Conservation (phyloP, 306 rosid genomes). For the cucumber (Cucumis sativus) region DNA sequence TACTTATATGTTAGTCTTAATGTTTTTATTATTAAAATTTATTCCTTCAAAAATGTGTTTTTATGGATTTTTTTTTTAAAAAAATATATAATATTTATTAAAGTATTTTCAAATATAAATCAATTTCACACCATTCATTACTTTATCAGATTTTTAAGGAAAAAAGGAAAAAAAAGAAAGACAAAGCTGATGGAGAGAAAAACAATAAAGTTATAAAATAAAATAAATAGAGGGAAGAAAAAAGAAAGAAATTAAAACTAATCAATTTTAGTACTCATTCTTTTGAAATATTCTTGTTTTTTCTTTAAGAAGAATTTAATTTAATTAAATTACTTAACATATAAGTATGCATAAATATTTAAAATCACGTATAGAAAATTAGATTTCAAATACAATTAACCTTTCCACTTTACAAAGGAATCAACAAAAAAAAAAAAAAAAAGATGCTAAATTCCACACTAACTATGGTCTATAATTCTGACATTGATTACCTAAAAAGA, state of each 20-base stretch:
- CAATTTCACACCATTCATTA: not conserved
- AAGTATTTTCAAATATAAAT: too few species aligned
- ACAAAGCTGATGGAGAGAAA: not conserved
- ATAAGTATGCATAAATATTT: too few species aligned
- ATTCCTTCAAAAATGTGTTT: too few species aligned
- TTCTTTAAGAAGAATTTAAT: too few species aligned
- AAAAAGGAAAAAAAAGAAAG: too few species aligned
- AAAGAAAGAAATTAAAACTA: not conserved
- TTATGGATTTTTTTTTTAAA: too few species aligned
- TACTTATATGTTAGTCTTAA: not conserved
- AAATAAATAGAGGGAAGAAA: not conserved
- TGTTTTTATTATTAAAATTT: not conserved
- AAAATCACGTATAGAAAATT: too few species aligned
- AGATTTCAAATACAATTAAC: not conserved
- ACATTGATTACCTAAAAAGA: not conserved
- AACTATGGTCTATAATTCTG: not conserved
- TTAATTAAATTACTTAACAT: too few species aligned
- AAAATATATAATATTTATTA: too few species aligned
- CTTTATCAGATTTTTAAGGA: not conserved
- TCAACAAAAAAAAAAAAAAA: not conserved
- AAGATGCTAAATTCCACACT: not conserved
- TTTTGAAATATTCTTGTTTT: not conserved
- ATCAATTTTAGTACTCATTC: not conserved
- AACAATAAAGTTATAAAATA: not conserved
- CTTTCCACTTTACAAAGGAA: not conserved